Evolutionary conservation across 1,284 basidiomycete genomes (phyloP).

Genomic region (Boletus sp.): DNA sequence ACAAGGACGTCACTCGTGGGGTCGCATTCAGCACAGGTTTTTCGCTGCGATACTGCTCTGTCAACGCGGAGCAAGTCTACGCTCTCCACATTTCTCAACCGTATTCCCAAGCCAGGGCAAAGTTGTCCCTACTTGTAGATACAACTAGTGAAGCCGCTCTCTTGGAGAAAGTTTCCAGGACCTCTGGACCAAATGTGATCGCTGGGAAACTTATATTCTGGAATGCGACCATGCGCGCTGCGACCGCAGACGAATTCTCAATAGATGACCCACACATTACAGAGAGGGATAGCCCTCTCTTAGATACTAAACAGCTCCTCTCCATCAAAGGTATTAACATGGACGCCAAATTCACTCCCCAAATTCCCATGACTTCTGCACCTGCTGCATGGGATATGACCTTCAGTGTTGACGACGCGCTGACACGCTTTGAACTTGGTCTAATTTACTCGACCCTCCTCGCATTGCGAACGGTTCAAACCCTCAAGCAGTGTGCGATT

Average conservation of each 20-base stretch:
- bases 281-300: slow-evolving; percentile 50
- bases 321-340: slow-evolving; percentile 45
- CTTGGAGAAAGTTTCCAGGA: slow-evolving; percentile 46
- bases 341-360: slow-evolving; percentile 43
- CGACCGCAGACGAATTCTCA: slow-evolving; percentile 64
- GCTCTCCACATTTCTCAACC: slow-evolving; percentile 46
- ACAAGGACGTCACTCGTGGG: slow-evolving; percentile 70
- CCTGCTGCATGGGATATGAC: slow-evolving; percentile 21
- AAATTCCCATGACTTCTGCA: slow-evolving; percentile 16
- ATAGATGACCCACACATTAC: slow-evolving; percentile 63
- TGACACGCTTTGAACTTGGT: slow-evolving; percentile 61
- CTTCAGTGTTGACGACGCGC: slow-evolving; percentile 41
- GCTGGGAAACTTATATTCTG: slow-evolving; percentile 50
- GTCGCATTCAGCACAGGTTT: slow-evolving; percentile 65
- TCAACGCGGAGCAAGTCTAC: slow-evolving; percentile 51
- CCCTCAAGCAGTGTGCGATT: slow-evolving; percentile 39
- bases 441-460: slow-evolving; percentile 78
- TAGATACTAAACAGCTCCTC: slow-evolving; percentile 53
- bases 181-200: slow-evolving; percentile 40
- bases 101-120: slow-evolving; percentile 50
- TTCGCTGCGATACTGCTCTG: slow-evolving; percentile 63
- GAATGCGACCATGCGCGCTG: slow-evolving; percentile 56
- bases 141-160: slow-evolving; percentile 60
- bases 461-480: slow-evolving; percentile 59
- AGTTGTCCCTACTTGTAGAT: slow-evolving; percentile 63